Evolutionary conservation across 352 stramenopile genomes (phyloP), one percentile per base, ranked within the genome.

Genomic region (Phytopythium vexans): DNA sequence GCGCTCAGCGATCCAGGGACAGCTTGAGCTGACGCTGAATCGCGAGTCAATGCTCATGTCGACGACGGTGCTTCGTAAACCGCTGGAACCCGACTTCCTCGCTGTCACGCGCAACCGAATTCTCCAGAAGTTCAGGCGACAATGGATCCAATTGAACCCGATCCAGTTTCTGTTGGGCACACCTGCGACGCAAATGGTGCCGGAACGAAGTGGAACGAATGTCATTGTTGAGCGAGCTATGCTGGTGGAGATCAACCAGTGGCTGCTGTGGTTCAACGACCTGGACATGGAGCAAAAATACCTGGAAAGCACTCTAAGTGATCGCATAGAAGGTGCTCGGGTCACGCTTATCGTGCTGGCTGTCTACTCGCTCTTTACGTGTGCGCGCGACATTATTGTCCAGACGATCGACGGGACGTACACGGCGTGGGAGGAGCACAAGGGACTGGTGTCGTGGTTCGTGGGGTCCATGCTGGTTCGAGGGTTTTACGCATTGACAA

Each of bases 251-350:
- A 89, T 90, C 40, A 68, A 82, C 10, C 37, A 70, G 10, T 51
- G 78, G 43, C 71, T 83, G 41, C 61, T 94, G 52, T 62, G 68
- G 27, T 94, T 94, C 54, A 70, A 82, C 31, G 72, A 92, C 8
- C 53, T 62, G 0, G 77, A 87, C 1, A 91, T 91, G 75, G 84
- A 94, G 52, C 63, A 74, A 47, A 89, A 78, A 44, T 94, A 86
- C 33, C 62, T 91, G 6, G 77, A 91, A 10, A 77, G 49, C 5
- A 94, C 84, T 11, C 49, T 90, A 0, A 56, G 56, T 0, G 72
- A 84, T 10, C 78, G 84, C 12, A 74, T 89, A 0, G 77, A 88
- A 60, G 84, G 79, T 8, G 78, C 82, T 3, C 77, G 74, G 27
- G 75, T 64, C 2, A 91, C 78, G 1, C 49, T 92, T 8, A 58